A percentile compares a stretch with the other conserved stretches of the same genome.
Evolutionary conservation across 441 rosid genomes (phyloP).

Genomic region (Kokia cookei): DNA sequence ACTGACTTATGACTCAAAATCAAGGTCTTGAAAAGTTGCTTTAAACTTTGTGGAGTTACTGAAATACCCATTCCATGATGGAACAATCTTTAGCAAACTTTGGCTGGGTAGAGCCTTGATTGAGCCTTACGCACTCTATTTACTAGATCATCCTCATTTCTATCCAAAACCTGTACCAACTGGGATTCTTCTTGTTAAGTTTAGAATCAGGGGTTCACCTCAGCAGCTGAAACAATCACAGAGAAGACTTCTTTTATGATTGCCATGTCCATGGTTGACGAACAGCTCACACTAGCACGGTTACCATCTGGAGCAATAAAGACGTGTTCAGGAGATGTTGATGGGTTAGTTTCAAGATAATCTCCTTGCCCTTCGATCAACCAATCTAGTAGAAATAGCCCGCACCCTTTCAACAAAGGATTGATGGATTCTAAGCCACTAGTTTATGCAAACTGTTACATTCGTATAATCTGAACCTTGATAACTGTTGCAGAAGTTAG

Average conservation of each 20-base stretch:
- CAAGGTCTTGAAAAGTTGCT: background rate
- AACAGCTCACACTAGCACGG: slow-evolving; percentile 75
- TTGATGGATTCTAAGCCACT: background rate
- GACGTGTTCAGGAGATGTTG: slow-evolving; percentile 94
- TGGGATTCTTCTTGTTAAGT: background rate
- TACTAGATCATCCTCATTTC: slow-evolving; percentile 27
- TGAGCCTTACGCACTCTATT: slow-evolving; percentile 27
- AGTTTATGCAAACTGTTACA: background rate
- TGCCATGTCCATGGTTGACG: slow-evolving; percentile 92
- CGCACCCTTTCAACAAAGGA: slow-evolving; percentile 76
- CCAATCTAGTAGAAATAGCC: slow-evolving; percentile 80
- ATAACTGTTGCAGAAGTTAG: background rate
- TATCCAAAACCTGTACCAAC: slow-evolving; percentile 26
- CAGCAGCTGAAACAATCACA: slow-evolving; percentile 55
- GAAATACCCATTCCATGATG: slow-evolving; percentile 49
- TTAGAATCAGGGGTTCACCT: slow-evolving; percentile 38
- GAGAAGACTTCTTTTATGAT: slow-evolving; percentile 76
- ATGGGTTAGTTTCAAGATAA: slow-evolving; percentile 83
- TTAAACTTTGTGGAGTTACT: background rate
- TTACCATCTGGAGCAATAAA: slow-evolving; percentile 76
- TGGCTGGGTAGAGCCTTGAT: slow-evolving; percentile 27
- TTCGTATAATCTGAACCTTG: background rate
- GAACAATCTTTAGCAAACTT: slow-evolving; percentile 34
- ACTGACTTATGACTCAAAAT: slow-evolving; percentile 2
- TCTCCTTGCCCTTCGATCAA: slow-evolving; percentile 68